Evolutionary conservation across 2,329 filamentous ascomycete genomes (phyloP).

Genomic region (Sordariomycetes sp.): DNA sequence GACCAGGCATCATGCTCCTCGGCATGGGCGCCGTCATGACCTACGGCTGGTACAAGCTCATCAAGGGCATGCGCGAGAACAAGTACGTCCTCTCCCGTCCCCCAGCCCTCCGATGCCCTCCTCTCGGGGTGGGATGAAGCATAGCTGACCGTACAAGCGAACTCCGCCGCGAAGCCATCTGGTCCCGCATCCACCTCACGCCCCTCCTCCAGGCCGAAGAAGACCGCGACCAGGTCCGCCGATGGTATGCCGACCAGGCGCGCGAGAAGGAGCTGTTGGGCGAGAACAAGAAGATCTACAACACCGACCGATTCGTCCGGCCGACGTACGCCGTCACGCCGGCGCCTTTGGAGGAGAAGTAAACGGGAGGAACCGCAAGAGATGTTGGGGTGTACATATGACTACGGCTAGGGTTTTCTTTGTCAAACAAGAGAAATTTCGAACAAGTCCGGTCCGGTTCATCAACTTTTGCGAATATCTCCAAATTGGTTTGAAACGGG

Average conservation of each 20-base stretch:
- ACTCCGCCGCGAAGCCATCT: conserved; percentile 94
- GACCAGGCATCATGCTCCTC: conserved; percentile 68
- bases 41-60: conserved; percentile 68
- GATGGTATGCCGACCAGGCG: conserved; percentile 76
- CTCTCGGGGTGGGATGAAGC: neutral
- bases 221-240: conserved; percentile 86
- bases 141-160: conserved; percentile 48
- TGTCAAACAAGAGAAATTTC: no score
- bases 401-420: no score
- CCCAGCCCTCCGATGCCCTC: neutral
- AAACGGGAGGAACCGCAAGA: neutral
- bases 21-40: conserved; percentile 71
- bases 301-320: conserved; percentile 79
- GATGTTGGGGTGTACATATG: conserved; percentile 1
- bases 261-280: conserved; percentile 88
- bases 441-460: no score
- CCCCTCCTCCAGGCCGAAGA: conserved; percentile 93
- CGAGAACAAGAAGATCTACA: conserved; percentile 74
- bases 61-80: conserved; percentile 52
- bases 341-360: neutral
- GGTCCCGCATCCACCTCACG: conserved; percentile 90
- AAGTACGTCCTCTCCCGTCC: no score
- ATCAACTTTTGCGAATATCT: no score
- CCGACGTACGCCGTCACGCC: conserved; percentile 72
- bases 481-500: no score